Conservation (phyloP, 140 eudicot genomes). For the Senecio squalidus region DNA sequence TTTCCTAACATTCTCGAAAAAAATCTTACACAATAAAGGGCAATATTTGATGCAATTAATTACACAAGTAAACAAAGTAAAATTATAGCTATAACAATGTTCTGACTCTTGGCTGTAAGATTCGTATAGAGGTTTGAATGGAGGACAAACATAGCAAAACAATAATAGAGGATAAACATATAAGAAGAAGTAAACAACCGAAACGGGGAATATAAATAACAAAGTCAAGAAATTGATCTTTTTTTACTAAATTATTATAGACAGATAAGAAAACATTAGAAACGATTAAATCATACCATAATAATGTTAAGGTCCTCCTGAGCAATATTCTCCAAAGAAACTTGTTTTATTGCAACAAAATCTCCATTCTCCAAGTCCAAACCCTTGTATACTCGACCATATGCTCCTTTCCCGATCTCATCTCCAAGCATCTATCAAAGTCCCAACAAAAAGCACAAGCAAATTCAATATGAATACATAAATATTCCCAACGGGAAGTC, state of each 20-base stretch:
- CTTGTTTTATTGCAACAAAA: slow-evolving; percentile 92
- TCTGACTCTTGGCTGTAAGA: background rate
- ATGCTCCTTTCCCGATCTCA: slow-evolving; percentile 79
- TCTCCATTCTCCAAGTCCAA: slow-evolving; percentile 91
- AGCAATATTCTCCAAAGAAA: slow-evolving; percentile 78
- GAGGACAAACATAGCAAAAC: background rate
- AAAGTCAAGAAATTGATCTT: background rate
- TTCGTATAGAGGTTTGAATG: background rate
- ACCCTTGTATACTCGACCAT: slow-evolving; percentile 68
- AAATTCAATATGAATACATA: background rate
- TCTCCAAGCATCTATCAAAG: slow-evolving; percentile 82
- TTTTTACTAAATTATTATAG: background rate
- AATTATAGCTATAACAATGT: background rate
- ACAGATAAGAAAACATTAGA: background rate
- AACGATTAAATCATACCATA: slow-evolving; percentile 47
- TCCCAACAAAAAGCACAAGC: background rate
- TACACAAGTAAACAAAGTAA: background rate
- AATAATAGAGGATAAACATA: background rate
- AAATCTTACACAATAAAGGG: too few relatives aligned
- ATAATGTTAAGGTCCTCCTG: slow-evolving; percentile 86
- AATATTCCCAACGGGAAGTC: background rate
- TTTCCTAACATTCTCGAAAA: too few relatives aligned
- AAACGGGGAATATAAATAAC: background rate
- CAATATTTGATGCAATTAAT: too few relatives aligned
- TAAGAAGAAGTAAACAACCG: too few relatives aligned